phyloP scores from a whole-genome alignment of 1,284 basidiomycete genomes.

The Melampsora larici-populina region DNA sequence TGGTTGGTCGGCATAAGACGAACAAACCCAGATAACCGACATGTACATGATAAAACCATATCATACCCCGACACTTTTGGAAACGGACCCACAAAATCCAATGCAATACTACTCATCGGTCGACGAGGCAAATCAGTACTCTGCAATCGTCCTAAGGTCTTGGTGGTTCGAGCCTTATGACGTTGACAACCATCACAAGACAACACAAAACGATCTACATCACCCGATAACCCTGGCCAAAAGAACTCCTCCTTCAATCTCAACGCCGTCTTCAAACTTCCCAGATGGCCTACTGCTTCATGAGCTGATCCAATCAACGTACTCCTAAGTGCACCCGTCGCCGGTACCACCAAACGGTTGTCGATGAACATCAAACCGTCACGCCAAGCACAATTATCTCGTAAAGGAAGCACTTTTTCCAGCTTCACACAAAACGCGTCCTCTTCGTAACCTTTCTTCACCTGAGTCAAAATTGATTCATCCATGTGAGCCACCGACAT shows the following conservation, averaged over 20 bases:
- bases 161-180: background rate
- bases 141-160: background rate
- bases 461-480: background rate
- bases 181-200: background rate
- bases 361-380: background rate
- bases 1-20: background rate
- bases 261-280: background rate
- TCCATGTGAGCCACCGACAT: background rate
- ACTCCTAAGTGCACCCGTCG: background rate
- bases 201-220: background rate
- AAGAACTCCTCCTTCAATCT: background rate
- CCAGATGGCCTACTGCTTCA: background rate
- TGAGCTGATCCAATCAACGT: background rate
- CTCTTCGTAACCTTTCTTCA: background rate
- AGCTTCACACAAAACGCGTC: background rate
- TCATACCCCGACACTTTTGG: background rate
- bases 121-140: background rate
- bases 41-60: background rate
- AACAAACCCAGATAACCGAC: background rate
- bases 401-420: background rate
- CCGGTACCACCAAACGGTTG: background rate
- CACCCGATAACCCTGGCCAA: background rate
- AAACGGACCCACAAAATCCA: constrained; percentile 2
- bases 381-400: background rate
- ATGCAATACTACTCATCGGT: background rate